Evolutionary conservation across 2,329 filamentous ascomycete genomes (phyloP).

Genomic region (Penicillium sumatraense): DNA sequence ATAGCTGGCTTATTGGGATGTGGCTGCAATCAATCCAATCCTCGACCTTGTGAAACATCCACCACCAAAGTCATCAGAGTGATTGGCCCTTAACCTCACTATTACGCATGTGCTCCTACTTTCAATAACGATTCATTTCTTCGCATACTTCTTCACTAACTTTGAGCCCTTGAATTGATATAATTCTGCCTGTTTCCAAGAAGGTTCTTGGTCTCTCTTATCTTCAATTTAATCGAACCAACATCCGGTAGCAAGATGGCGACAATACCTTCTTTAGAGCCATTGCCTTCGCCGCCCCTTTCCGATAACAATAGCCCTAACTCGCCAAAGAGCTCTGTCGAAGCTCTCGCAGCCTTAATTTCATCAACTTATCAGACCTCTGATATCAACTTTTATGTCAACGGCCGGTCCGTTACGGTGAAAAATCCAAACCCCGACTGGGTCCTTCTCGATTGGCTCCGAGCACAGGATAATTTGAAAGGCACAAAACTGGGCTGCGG

Average conservation of each 20-base stretch:
- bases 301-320: neutral
- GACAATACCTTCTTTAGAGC: neutral
- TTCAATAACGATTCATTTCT: too few species aligned
- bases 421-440: neutral
- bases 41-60: too few species aligned
- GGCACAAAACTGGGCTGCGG: neutral
- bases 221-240: too few species aligned
- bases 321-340: neutral
- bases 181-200: too few species aligned
- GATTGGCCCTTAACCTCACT: too few species aligned
- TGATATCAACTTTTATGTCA: constrained; percentile 1
- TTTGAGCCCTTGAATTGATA: too few species aligned
- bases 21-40: too few species aligned
- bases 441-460: neutral
- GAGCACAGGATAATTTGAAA: neutral
- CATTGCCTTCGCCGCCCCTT: neutral
- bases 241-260: neutral
- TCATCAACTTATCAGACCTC: neutral
- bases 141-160: too few species aligned
- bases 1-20: neutral
- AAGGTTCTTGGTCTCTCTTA: too few species aligned
- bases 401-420: neutral
- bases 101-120: too few species aligned
- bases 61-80: too few species aligned
- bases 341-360: neutral